Evolutionary conservation across 345 rosid species (phyloP).

Genomic region (Punica granatum): DNA sequence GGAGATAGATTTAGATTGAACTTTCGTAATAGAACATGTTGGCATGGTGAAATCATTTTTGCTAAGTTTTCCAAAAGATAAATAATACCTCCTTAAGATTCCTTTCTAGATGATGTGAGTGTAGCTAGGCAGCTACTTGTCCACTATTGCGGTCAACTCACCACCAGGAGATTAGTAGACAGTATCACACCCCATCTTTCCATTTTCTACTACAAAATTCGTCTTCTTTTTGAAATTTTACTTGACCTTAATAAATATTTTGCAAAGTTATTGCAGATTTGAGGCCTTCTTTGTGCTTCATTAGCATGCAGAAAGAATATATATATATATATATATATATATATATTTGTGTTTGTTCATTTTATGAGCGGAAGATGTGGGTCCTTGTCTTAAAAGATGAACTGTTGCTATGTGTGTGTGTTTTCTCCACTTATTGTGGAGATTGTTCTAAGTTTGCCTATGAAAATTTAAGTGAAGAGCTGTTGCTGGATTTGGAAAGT

Average conservation of each 20-base stretch:
- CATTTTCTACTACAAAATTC: not conserved
- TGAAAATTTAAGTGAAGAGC: not conserved
- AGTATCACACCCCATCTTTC: not conserved
- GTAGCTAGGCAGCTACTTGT: not conserved
- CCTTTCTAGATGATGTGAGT: not conserved
- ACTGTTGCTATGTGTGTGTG: not conserved
- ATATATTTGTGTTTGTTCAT: too few relatives aligned
- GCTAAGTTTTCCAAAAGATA: not conserved
- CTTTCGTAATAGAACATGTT: not conserved
- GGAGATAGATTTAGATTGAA: not conserved
- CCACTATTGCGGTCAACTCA: too few relatives aligned
- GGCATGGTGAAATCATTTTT: not conserved
- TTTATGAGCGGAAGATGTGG: not conserved
- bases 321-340: too few relatives aligned
- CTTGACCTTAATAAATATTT: too few relatives aligned
- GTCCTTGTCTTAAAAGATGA: not conserved
- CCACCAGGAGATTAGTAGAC: not conserved
- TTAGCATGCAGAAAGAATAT: not conserved
- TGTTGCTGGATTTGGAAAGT: not conserved
- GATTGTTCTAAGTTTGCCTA: not conserved
- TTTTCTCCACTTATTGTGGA: not conserved
- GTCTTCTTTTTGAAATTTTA: not conserved
- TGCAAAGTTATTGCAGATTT: too few relatives aligned
- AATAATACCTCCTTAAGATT: not conserved
- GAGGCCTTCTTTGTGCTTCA: not conserved